Base-by-base conservation (phyloP, 1,139 yeast species). In the Hanseniaspora sp. region DNA sequence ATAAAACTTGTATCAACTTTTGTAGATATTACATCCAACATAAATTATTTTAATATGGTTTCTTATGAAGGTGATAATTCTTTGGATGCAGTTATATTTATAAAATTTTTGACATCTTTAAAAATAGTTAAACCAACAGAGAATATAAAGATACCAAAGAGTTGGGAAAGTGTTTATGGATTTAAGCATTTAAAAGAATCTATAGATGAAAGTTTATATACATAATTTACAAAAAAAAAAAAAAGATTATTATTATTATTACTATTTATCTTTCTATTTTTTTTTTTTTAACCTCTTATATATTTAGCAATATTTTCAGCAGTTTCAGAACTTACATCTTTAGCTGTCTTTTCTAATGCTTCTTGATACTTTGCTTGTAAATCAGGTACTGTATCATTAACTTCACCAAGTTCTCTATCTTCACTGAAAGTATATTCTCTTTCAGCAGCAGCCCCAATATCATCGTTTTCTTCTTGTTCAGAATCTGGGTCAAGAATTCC, bases 61-160 rank as follows among this genome's bases (percentile, higher is more conserved):
- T 94, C 83, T 2, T 87, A 86, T 64, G 96, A 90, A 66, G 96
- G 97, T 34, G 96, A 88, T 67, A 90, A 90, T 65, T 77, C 82
- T 48, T 67, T 70, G 30, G 96, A 88, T 65, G 95, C 95, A 15
- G 45, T 41, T 23, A 28, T 40, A 11, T 49, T 46, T 17, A 33
- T 46, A 17, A 17, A 39, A 17, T 31, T 39, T 7, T 35, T 48
- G 7, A 11, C 33, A 3, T 18, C 39, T 13, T 23, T 23, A 5
- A 13, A 23, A 52, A 58, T 23, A 46, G 52, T 59, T 63, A 54
- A 18, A 28, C 37, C 37, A 49, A 58, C 55, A 55, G 52, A 48
- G 52, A 55, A 31, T 38, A 44, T 17, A 18, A 45, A 51, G 37
- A n/a, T 73, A 35, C 96, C 97, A 0, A 70, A 74, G 13, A 86